phyloP scores from a whole-genome alignment of 495 filamentous ascomycete genomes.

The Oleoguttula mirabilis region DNA sequence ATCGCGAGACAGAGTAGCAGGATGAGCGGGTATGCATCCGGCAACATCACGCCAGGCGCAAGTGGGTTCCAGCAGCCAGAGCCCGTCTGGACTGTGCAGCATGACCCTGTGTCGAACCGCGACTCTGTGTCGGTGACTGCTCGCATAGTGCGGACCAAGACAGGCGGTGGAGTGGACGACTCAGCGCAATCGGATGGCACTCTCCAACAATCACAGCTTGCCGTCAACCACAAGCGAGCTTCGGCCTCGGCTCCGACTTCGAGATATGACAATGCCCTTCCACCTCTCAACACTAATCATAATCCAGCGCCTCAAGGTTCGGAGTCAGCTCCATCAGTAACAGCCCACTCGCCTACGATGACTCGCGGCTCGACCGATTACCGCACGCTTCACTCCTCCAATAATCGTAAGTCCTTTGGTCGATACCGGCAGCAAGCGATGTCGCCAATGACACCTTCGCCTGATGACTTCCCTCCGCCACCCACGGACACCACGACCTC shows the following conservation, averaged over 20 bases:
- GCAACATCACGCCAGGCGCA: background rate
- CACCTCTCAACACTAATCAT: conserved; percentile 2
- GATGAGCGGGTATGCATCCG: conserved; percentile 1
- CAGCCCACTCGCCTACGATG: conserved; percentile 32
- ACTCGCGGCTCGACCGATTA: conserved; percentile 27
- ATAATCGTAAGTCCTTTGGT: conserved; percentile 27
- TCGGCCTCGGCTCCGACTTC: conserved; percentile 19
- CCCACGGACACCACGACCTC: conserved; percentile 36
- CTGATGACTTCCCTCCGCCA: conserved; percentile 30
- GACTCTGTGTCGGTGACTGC: conserved; percentile 73
- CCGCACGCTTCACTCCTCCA: conserved; percentile 21
- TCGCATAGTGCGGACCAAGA: conserved; percentile 48
- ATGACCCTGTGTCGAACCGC: conserved; percentile 23
- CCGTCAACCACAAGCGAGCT: conserved; percentile 54
- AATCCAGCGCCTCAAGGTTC: background rate
- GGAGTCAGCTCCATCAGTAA: conserved; percentile 19
- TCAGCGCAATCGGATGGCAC: conserved; percentile 39
- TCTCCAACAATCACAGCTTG: conserved; percentile 57
- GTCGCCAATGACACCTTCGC: conserved; percentile 25
- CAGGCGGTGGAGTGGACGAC: conserved; percentile 19
- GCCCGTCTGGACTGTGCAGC: conserved; percentile 15
- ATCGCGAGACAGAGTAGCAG: conserved; percentile 11
- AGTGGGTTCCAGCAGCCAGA: background rate
- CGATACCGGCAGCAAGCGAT: conserved; percentile 31
- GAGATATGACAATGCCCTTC: conserved; percentile 5